Evolutionary conservation across 192 early-diverging fungal genomes (phyloP), one percentile per base, ranked within the genome.

Genomic region (Coemansia sp.): DNA sequence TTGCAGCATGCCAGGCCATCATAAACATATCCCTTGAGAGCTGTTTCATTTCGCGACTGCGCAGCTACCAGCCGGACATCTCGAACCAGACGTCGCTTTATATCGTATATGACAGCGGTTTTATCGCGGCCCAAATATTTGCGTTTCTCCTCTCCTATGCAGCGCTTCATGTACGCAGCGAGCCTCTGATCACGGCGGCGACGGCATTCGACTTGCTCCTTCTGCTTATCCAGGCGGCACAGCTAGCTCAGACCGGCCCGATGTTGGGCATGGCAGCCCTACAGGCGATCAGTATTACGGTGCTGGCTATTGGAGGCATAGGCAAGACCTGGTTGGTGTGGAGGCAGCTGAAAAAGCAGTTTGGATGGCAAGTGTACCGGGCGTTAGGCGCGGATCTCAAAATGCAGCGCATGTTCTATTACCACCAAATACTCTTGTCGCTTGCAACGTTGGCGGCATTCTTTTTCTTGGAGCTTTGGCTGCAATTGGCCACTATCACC

Each of bases 401-500:
- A 22, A 79, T 86, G 84, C 76, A 70, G 62, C 70, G 89, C 81
- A 81, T 81, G 49, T 81, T 83, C 57, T 50, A 69, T 5, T 65
- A 41, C 50, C 70, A 76, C 36, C 84, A 80, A 50, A 55, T 83
- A 9, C 67, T 86, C 15, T 16, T 86, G 2, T 64, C 71, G 13
- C 66, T 83, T 8, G 66, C 72, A 1, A 67, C 64, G 27, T 63
- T 86, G 22, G 70, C 68, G n/a, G 65, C 70, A 1, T 76, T 70
- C 49, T 64, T 82, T 50, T 77, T 87, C 55, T 5, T 87, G 9
- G 74, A 76, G 40, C 52, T 81, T 31, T 87, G 74, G 62, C 52
- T 85, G 22, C 81, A 79, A 74, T 89, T 86, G 63, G 77, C 88
- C 5, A 86, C 76, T 5, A 67, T 89, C 29, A 66, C 87, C 18